phyloP scores from a whole-genome alignment of 192 early-diverging fungal genomes.

The Linnemannia exigua region DNA sequence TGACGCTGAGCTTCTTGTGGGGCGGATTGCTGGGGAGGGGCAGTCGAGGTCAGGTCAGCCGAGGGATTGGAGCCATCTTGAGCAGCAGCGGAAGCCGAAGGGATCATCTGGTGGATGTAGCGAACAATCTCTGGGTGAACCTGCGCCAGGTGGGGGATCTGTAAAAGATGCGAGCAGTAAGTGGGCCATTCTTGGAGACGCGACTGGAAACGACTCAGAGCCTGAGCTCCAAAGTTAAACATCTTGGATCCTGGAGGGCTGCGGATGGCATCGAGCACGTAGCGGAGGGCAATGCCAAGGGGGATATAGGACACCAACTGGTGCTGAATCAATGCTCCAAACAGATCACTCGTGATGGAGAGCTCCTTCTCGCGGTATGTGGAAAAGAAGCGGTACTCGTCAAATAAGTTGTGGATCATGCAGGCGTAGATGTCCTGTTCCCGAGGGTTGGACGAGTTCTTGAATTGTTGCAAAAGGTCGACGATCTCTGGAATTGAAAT shows the following conservation, averaged over 20 bases:
- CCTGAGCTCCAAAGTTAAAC: constrained; percentile 92
- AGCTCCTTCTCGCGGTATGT: constrained; percentile 96
- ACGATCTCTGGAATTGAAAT: constrained; percentile 88
- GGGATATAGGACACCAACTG: constrained; percentile 85
- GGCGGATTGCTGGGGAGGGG: constrained; percentile 12
- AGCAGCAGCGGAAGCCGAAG: constrained; percentile 42
- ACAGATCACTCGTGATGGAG: constrained; percentile 88
- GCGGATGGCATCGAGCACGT: constrained; percentile 89
- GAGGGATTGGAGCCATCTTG: constrained; percentile 42
- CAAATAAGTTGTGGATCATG: constrained; percentile 95
- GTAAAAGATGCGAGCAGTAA: constrained; percentile 85
- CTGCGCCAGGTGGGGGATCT: constrained; percentile 88
- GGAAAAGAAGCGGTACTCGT: constrained; percentile 95
- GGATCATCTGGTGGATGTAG: constrained; percentile 68
- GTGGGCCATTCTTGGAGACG: constrained; percentile 93
- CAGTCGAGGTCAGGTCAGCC: constrained; percentile 44
- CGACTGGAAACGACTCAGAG: constrained; percentile 85
- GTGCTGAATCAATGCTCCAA: constrained; percentile 92
- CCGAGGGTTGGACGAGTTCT: constrained; percentile 78
- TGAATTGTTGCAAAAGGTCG: constrained; percentile 84
- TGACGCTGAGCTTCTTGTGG: constrained; percentile 27
- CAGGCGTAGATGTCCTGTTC: constrained; percentile 90
- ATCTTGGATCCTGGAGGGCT: constrained; percentile 83
- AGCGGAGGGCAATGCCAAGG: constrained; percentile 90
- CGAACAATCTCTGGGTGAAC: constrained; percentile 79